phyloP scores from a whole-genome alignment of 2,329 filamentous ascomycete genomes.

The Fonsecaea nubica region DNA sequence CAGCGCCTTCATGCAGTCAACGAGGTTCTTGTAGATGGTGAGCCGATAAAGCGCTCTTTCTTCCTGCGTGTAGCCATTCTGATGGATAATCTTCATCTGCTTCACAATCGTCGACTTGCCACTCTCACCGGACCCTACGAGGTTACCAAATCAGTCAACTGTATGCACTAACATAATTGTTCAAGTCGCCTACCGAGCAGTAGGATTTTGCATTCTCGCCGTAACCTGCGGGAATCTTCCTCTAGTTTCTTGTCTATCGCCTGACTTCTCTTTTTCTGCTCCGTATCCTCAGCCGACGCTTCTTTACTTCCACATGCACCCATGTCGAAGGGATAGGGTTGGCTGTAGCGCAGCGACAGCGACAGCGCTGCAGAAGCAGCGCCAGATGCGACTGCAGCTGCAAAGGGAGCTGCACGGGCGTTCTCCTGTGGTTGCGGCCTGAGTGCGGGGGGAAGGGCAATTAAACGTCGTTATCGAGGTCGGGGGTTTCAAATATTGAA shows the following conservation, averaged over 20 bases:
- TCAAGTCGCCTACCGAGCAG: conserved; percentile 73
- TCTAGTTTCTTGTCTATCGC: conserved; percentile 92
- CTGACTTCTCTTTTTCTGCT: conserved; percentile 95
- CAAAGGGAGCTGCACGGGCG: conserved; percentile 33
- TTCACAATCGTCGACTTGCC: conserved; percentile 99
- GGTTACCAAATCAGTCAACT: conserved; percentile 25
- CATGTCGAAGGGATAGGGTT: conserved; percentile 62
- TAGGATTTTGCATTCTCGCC: conserved; percentile 98
- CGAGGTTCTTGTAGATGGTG: conserved; percentile 96
- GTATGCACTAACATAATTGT: conserved; percentile 19
- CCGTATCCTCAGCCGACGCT: conserved; percentile 74
- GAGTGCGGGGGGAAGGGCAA: conserved; percentile 35
- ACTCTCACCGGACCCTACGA: conserved; percentile 90
- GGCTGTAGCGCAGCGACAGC: conserved; percentile 27
- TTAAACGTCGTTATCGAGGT: conserved; percentile 21
- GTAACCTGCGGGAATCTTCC: conserved; percentile 89
- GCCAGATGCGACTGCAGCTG: conserved; percentile 38
- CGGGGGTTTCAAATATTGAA: conserved; percentile 1
- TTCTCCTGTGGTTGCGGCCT: conserved; percentile 30
- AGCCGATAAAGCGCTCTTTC: conserved; percentile 93
- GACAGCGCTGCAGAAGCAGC: conserved; percentile 37
- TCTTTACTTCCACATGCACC: conserved; percentile 90
- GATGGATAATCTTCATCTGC: conserved; percentile 99
- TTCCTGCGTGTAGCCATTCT: conserved; percentile 94
- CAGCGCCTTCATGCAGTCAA: conserved; percentile 94